A percentile compares a stretch with the other conserved stretches of the same genome.
Evolutionary conservation across 1,284 basidiomycete genomes (phyloP).

Genomic region (Cryptococcus sp.): DNA sequence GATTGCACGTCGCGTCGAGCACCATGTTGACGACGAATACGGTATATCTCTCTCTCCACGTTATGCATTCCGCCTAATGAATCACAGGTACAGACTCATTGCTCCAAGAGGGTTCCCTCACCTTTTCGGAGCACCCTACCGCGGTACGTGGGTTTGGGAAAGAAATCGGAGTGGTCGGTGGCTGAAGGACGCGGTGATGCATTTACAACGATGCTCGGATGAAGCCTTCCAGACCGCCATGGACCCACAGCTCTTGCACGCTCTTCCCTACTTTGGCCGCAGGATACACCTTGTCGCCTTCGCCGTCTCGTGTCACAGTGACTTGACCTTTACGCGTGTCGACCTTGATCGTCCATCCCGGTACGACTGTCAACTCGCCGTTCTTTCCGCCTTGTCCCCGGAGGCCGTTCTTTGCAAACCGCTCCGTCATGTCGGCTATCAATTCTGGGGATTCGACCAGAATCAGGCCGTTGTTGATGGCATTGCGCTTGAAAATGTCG

Average conservation of each 20-base stretch:
- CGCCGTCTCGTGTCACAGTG: slow-evolving; percentile 50
- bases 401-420: slow-evolving; percentile 65
- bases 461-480: slow-evolving; percentile 97
- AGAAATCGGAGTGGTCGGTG: not conserved
- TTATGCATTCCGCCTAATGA: not conserved
- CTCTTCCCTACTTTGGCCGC: slow-evolving; percentile 75
- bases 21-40: not conserved
- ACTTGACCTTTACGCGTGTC: slow-evolving; percentile 65
- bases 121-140: too few relatives aligned
- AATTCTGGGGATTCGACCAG: slow-evolving; percentile 89
- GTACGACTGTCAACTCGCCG: slow-evolving; percentile 74
- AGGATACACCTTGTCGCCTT: slow-evolving; percentile 56
- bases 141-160: not conserved
- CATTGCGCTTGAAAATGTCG: slow-evolving; percentile 98
- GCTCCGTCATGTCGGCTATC: slow-evolving; percentile 71
- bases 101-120: too few relatives aligned
- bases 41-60: not conserved
- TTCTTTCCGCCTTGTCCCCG: slow-evolving; percentile 69
- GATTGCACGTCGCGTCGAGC: too few relatives aligned
- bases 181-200: not conserved
- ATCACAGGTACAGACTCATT: too few relatives aligned
- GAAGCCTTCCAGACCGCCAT: slow-evolving; percentile 52
- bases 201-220: slow-evolving; percentile 49
- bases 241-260: slow-evolving; percentile 76
- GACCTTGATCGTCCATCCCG: slow-evolving; percentile 58